Evolutionary conservation across 306 rosid genomes (phyloP).

Genomic region (Dicorynia guianensis): DNA sequence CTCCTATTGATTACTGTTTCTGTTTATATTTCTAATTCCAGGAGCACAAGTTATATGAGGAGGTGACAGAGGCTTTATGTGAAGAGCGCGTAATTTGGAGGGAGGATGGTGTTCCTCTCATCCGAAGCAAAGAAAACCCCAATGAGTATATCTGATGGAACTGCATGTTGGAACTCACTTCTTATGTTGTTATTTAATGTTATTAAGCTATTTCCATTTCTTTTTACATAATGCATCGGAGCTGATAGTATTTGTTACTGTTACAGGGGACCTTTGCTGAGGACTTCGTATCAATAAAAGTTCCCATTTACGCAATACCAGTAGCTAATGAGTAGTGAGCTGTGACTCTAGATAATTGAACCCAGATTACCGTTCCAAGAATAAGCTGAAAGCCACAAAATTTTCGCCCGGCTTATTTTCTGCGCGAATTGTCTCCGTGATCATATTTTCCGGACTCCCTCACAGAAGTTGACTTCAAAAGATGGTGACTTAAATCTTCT

Average conservation of each 20-base stretch:
- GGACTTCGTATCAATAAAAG: slow-evolving; percentile 3
- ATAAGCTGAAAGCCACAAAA: no score
- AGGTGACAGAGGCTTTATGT: slow-evolving; percentile 75
- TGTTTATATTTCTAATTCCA: slow-evolving; percentile 35
- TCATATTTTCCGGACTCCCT: no score
- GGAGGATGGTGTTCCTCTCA: slow-evolving; percentile 89
- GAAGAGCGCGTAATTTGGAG: slow-evolving; percentile 88
- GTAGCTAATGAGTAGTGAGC: neutral
- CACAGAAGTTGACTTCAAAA: no score
- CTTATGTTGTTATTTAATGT: neutral
- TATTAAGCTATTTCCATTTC: slow-evolving; percentile 9
- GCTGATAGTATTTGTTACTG: slow-evolving; percentile 18
- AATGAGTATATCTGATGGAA: slow-evolving; percentile 47
- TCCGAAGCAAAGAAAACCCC: slow-evolving; percentile 79
- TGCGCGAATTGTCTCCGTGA: no score
- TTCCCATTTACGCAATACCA: neutral
- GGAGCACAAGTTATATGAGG: slow-evolving; percentile 83
- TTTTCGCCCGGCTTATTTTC: no score
- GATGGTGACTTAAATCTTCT: no score
- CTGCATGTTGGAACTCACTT: slow-evolving; percentile 25
- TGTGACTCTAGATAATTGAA: no score
- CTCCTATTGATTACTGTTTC: neutral
- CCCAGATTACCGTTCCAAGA: no score
- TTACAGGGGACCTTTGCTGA: slow-evolving; percentile 30
- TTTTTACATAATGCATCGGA: slow-evolving; percentile 22